Percentiles rank a stretch among this genome's conserved stretches.
phyloP scores from a whole-genome alignment of 2,329 filamentous ascomycete genomes.

The Cordyceps javanica region DNA sequence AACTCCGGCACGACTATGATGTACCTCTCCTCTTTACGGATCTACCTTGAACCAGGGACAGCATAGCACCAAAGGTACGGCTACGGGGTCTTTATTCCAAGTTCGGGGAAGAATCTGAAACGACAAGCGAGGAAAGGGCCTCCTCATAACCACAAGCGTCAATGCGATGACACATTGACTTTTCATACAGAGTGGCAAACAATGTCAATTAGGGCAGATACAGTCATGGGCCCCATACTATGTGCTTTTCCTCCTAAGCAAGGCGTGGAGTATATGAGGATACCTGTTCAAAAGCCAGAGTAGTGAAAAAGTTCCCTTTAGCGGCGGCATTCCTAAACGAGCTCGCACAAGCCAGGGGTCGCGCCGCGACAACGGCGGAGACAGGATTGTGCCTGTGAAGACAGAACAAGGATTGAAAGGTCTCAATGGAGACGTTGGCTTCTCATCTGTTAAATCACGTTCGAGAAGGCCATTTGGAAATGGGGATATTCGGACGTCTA shows the following conservation, averaged over 20 bases:
- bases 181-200: not conserved
- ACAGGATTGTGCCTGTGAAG: not conserved
- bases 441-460: not conserved
- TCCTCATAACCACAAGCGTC: not conserved
- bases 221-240: not conserved
- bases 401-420: not conserved
- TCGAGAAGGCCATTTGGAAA: slow-evolving; percentile 5
- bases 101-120: not conserved
- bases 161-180: not conserved
- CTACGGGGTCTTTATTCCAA: not conserved
- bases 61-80: not conserved
- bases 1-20: not conserved
- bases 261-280: not conserved
- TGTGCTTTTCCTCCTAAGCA: not conserved
- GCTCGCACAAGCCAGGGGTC: not conserved
- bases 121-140: not conserved
- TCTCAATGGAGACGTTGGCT: not conserved
- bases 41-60: not conserved
- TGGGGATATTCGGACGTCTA: not conserved
- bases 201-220: not conserved
- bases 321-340: not conserved
- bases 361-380: not conserved
- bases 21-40: not conserved
- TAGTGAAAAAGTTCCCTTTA: not conserved
- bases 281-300: not conserved